phyloP scores from a whole-genome alignment of 257 asterid species.

The Nicotiana tabacum region DNA sequence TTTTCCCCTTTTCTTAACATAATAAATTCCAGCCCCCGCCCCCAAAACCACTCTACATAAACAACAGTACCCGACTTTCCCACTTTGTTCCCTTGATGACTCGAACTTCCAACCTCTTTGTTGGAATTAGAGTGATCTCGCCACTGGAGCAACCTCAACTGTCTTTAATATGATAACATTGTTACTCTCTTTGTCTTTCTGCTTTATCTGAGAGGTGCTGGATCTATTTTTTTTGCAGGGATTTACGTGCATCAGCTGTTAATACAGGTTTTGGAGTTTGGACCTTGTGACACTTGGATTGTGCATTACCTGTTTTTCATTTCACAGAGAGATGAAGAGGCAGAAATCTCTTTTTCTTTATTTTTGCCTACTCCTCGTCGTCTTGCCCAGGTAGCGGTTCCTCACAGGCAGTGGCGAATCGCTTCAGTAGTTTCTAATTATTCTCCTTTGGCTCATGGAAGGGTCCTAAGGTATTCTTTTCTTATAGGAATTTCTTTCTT shows the following conservation, averaged over 20 bases:
- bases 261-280: constrained; percentile 7
- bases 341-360: constrained; percentile 31
- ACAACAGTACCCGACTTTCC: background rate
- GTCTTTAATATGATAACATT: background rate
- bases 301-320: background rate
- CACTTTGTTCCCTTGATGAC: background rate
- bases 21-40: background rate
- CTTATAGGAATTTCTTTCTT: background rate
- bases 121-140: background rate
- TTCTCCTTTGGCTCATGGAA: background rate
- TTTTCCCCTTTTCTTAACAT: too few relatives aligned
- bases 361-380: constrained; percentile 36
- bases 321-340: constrained; percentile 26
- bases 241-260: constrained; percentile 4
- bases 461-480: constrained; percentile 5
- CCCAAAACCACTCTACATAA: background rate
- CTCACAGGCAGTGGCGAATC: background rate
- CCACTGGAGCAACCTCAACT: background rate
- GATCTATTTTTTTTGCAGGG: constrained; percentile 23
- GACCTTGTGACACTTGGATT: constrained; percentile 6
- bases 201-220: constrained; percentile 15
- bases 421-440: background rate
- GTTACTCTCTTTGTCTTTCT: background rate
- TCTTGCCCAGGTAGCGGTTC: constrained; percentile 12
- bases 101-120: background rate